phyloP scores from a whole-genome alignment of 192 early-diverging fungal genomes.

The Mortierella antarctica region DNA sequence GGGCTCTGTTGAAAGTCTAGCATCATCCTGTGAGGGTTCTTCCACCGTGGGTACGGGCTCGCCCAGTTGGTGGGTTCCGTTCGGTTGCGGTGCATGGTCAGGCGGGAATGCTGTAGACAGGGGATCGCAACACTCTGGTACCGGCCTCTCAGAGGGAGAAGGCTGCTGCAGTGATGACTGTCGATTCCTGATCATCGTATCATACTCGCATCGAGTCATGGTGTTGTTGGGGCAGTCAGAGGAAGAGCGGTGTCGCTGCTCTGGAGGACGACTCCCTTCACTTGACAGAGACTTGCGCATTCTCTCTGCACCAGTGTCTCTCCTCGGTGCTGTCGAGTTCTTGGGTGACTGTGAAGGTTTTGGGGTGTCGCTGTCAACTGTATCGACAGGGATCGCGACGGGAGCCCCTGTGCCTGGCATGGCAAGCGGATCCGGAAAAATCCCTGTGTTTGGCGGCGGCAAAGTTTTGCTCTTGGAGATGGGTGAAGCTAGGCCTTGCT shows the following conservation, averaged over 20 bases:
- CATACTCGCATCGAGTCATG: conserved; percentile 17
- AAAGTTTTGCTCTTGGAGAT: conserved; percentile 5
- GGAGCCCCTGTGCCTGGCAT: no score
- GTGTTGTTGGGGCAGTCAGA: neutral
- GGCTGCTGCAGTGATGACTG: neutral
- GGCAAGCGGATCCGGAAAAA: conserved; percentile 2
- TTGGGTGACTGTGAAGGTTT: no score
- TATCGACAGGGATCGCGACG: neutral
- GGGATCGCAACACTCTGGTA: no score
- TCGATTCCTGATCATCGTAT: conserved; percentile 1
- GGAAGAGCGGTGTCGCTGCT: neutral
- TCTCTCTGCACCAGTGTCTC: neutral
- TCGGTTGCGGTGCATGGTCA: no score
- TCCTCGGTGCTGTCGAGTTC: neutral
- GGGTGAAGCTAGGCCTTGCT: no score
- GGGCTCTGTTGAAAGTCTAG: neutral
- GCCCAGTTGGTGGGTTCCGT: no score
- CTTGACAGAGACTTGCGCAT: neutral
- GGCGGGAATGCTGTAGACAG: neutral
- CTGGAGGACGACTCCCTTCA: neutral
- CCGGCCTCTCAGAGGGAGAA: neutral
- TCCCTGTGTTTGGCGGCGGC: conserved; percentile 5
- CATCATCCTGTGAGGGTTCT: no score
- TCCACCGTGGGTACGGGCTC: no score
- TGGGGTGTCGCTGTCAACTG: neutral